Conservation (phyloP, 1,284 basidiomycete species). For the Athelia sp. region DNA sequence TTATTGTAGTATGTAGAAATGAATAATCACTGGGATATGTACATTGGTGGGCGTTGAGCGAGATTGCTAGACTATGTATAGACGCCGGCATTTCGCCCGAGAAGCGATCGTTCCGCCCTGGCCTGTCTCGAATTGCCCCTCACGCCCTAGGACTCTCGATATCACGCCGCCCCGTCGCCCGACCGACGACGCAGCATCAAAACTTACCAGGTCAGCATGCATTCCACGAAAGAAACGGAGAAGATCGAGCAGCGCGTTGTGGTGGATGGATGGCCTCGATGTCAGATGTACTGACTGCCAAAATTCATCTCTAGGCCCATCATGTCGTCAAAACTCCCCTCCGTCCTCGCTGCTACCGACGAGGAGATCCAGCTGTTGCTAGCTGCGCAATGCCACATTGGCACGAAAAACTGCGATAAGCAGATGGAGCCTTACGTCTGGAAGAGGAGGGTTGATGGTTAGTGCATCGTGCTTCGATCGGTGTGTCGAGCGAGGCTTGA, state of each 20-base stretch:
- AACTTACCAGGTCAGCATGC: slow-evolving; percentile 21
- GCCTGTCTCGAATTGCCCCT: no score
- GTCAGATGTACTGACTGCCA: slow-evolving; percentile 27
- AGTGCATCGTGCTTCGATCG: slow-evolving; percentile 22
- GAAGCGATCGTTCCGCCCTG: no score
- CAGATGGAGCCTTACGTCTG: slow-evolving; percentile 98
- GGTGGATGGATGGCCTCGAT: slow-evolving; percentile 23
- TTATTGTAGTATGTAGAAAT: not conserved
- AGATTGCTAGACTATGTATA: no score
- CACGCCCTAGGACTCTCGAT: no score
- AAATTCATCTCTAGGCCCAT: slow-evolving; percentile 23
- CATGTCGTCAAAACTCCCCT: slow-evolving; percentile 88
- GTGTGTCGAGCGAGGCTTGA: not conserved
- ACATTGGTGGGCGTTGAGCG: no score
- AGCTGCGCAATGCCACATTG: slow-evolving; percentile 94
- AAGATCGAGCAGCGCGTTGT: slow-evolving; percentile 16
- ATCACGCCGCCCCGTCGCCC: not conserved
- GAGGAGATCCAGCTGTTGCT: slow-evolving; percentile 96
- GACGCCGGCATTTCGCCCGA: no score
- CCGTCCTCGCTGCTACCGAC: slow-evolving; percentile 89
- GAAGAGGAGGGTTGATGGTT: slow-evolving; percentile 94
- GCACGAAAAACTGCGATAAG: slow-evolving; percentile 98
- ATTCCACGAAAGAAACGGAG: slow-evolving; percentile 21
- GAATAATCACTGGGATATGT: no score
- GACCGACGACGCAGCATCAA: not conserved